Evolutionary conservation across 495 filamentous ascomycete genomes (phyloP), one percentile per base, ranked within the genome.

Genomic region (Tetracladium marchalianum): DNA sequence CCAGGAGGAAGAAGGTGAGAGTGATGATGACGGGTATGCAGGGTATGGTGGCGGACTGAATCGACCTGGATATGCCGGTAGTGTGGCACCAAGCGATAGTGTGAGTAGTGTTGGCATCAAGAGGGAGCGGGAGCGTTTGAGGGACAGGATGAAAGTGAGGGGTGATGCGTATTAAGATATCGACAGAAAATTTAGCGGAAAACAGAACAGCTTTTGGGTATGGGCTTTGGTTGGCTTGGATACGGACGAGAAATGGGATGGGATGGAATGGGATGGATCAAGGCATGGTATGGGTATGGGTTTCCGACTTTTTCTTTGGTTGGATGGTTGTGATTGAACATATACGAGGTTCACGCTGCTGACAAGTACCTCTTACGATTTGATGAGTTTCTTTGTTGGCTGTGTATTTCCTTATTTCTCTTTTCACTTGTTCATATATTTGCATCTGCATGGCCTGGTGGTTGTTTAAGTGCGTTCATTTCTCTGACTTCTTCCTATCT

Each of bases 81-180:
- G 67, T 51, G 61, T 84, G 31, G 73, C 65, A 17, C 81, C 82
- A 2, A 74, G 73, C 46, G 82, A 87, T 56, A 84, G 79, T 54
- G 73, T 84, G 37, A 84, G 80, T 55, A 77, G 78, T 55, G 70
- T 81, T 1, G 75, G 72, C 8, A 76, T 68, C 16, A 70, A 53
- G 49, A 42, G 46, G 35, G 55, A 54, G 43, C 16, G 55, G 38
- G 48, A 54, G 63, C 35, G 55, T 51, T 55, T 64, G 32, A 54
- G 55, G 34, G 61, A 58, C 40, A 47, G 56, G 45, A 49, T 49
- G 49, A 50, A 55, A 13, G 36, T 41, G 12, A 46, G 46, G 22
- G 51, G 50, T 27, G 22, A 27, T 27, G 22, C 3, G 3, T 27
- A 27, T 27, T 27, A 7, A 27, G 36, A 43, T 22, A 31, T 50